Conservation (phyloP, 2,329 filamentous ascomycete species). For the Metarhizium anisopliae region DNA sequence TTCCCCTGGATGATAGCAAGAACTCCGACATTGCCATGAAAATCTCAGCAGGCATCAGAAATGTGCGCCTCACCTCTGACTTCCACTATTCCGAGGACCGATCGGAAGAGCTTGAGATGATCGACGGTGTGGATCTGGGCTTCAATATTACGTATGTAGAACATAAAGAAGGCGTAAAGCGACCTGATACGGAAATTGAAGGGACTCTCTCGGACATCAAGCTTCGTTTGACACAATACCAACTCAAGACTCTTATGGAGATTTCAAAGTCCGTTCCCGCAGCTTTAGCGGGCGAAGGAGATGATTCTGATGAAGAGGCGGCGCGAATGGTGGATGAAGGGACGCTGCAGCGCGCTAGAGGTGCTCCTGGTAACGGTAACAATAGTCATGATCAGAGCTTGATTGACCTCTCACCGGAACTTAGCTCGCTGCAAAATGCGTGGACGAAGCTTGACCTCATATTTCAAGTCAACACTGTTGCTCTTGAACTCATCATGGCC, state of each 20-base stretch:
- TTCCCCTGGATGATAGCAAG: slow-evolving; percentile 69
- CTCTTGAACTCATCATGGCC: slow-evolving; percentile 76
- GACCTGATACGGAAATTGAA: slow-evolving; percentile 86
- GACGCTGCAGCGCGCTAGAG: slow-evolving; percentile 40
- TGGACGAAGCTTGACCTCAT: slow-evolving; percentile 93
- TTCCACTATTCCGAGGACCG: slow-evolving; percentile 68
- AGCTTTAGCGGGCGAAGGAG: slow-evolving; percentile 63
- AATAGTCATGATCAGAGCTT: slow-evolving; percentile 28
- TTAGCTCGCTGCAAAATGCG: slow-evolving; percentile 56
- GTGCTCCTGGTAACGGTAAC: slow-evolving; percentile 21
- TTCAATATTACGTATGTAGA: slow-evolving; percentile 91
- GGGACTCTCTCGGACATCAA: slow-evolving; percentile 92
- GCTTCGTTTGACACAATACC: slow-evolving; percentile 77
- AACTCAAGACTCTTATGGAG: slow-evolving; percentile 81
- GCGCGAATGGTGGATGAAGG: slow-evolving; percentile 61
- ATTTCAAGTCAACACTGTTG: slow-evolving; percentile 81
- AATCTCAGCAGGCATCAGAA: slow-evolving; percentile 81
- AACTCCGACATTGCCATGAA: slow-evolving; percentile 74
- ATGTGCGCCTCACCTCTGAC: slow-evolving; percentile 82
- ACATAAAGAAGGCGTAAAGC: slow-evolving; percentile 64
- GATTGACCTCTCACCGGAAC: slow-evolving; percentile 58
- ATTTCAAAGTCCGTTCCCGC: slow-evolving; percentile 80
- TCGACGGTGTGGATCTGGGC: slow-evolving; percentile 90
- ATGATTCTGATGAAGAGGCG: slow-evolving; percentile 65
- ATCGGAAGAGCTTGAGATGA: slow-evolving; percentile 86